Percentiles rank a stretch among this genome's conserved stretches.
These are phyloP conservation scores for Wickerhamiella bombiphila DNA, from an alignment of 805 yeast genomes.

Conservation along the genomic window DNA sequence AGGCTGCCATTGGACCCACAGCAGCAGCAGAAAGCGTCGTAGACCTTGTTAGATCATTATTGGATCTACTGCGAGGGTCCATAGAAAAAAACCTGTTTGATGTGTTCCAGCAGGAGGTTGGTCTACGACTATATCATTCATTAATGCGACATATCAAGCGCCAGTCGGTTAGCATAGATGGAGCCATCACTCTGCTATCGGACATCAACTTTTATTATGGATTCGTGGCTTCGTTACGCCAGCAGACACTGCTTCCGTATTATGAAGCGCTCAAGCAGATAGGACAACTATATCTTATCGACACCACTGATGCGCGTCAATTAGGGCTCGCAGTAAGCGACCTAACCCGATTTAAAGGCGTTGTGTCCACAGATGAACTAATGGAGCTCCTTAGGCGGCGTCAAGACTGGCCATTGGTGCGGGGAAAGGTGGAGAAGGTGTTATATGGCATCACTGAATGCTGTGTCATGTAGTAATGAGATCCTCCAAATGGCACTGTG, in stretches of 20 bases:
- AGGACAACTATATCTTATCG: constrained; percentile 69
- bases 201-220: constrained; percentile 70
- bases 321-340: constrained; percentile 75
- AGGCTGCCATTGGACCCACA: constrained; percentile 29
- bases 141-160: constrained; percentile 65
- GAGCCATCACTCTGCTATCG: constrained; percentile 68
- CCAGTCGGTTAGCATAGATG: constrained; percentile 58
- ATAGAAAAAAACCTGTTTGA: constrained; percentile 82
- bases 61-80: constrained; percentile 57
- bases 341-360: constrained; percentile 71
- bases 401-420: constrained; percentile 69
- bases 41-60: constrained; percentile 50
- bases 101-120: constrained; percentile 87
- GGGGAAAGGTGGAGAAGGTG: constrained; percentile 75
- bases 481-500: too few species aligned
- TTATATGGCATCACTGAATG: constrained; percentile 72
- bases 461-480: constrained; percentile 5
- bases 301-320: constrained; percentile 61
- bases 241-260: constrained; percentile 45
- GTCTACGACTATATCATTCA: constrained; percentile 65
- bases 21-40: constrained; percentile 53
- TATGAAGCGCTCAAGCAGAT: constrained; percentile 70
- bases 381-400: constrained; percentile 80
- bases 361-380: constrained; percentile 86
- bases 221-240: constrained; percentile 45